phyloP scores from a whole-genome alignment of 2,329 filamentous ascomycete genomes.

The Fusarium decemcellulare region DNA sequence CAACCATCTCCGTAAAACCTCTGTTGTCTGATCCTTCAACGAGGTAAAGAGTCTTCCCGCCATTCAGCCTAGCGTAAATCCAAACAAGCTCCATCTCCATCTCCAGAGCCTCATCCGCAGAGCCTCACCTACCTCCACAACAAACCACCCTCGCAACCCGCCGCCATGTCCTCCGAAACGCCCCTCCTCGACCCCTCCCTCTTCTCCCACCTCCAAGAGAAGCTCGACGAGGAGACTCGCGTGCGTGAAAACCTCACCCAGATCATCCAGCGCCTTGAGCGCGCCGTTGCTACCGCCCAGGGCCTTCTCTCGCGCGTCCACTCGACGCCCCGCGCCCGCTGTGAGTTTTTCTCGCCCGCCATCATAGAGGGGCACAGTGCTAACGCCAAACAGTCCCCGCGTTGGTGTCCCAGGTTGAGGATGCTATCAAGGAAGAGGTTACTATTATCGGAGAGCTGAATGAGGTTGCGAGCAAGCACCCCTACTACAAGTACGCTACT shows the following conservation, averaged over 20 bases:
- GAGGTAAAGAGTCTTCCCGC: conserved; percentile 15
- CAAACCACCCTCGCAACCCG: conserved; percentile 13
- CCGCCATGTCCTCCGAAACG: conserved; percentile 51
- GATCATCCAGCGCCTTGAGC: conserved; percentile 85
- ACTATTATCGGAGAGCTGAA: conserved; percentile 79
- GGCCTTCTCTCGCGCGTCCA: conserved; percentile 91
- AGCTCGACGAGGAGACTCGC: conserved; percentile 88
- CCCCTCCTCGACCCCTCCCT: conserved; percentile 79
- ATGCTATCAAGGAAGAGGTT: conserved; percentile 80
- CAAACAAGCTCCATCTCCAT: conserved; percentile 13
- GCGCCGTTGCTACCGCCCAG: conserved; percentile 84
- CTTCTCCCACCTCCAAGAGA: conserved; percentile 88
- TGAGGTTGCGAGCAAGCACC: conserved; percentile 83
- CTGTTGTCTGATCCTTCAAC: background rate
- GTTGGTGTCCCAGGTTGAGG: conserved; percentile 79
- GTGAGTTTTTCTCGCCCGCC: conserved; percentile 52
- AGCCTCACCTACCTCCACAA: conserved; percentile 31
- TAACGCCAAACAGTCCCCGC: conserved; percentile 49
- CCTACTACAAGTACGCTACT: conserved; percentile 88
- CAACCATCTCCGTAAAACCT: background rate
- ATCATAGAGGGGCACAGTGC: background rate
- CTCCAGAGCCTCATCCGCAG: conserved; percentile 35
- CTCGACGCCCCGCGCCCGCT: conserved; percentile 79
- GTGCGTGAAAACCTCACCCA: conserved; percentile 88
- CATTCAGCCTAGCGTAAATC: conserved; percentile 24